phyloP scores from a whole-genome alignment of 1,284 basidiomycete genomes.

The Coniferiporia sulphurascens region DNA sequence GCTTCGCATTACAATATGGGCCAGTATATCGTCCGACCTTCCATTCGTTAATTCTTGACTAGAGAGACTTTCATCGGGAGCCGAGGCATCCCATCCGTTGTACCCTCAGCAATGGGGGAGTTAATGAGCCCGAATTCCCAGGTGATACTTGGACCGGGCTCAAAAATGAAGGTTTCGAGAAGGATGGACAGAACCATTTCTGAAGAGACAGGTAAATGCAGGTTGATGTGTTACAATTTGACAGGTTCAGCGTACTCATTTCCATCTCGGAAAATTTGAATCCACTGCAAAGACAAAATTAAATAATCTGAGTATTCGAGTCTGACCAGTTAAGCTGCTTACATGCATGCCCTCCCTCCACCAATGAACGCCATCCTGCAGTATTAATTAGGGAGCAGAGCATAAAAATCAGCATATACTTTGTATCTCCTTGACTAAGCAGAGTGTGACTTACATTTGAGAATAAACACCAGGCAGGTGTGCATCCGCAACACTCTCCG shows the following conservation, averaged over 20 bases:
- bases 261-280: constrained; percentile 12
- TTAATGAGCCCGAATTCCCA: background rate
- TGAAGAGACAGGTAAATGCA: background rate
- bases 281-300: background rate
- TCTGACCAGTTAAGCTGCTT: background rate
- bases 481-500: constrained; percentile 8
- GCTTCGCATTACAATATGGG: too few species aligned
- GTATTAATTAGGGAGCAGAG: background rate
- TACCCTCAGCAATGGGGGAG: background rate
- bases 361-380: constrained; percentile 19
- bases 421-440: background rate
- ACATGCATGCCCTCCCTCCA: constrained; percentile 20
- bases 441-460: constrained; percentile 1
- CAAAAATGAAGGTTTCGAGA: constrained; percentile 1
- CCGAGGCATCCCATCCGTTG: too few species aligned
- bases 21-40: too few species aligned
- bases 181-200: constrained; percentile 4
- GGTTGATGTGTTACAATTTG: background rate
- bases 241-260: background rate
- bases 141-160: background rate
- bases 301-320: background rate
- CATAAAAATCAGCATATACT: background rate
- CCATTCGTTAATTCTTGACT: too few species aligned
- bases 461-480: constrained; percentile 15
- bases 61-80: too few species aligned